Percentiles rank a stretch among this genome's conserved stretches.
Evolutionary conservation across 805 yeast genomes (phyloP).

Genomic region (Ogataea pignaliae): DNA sequence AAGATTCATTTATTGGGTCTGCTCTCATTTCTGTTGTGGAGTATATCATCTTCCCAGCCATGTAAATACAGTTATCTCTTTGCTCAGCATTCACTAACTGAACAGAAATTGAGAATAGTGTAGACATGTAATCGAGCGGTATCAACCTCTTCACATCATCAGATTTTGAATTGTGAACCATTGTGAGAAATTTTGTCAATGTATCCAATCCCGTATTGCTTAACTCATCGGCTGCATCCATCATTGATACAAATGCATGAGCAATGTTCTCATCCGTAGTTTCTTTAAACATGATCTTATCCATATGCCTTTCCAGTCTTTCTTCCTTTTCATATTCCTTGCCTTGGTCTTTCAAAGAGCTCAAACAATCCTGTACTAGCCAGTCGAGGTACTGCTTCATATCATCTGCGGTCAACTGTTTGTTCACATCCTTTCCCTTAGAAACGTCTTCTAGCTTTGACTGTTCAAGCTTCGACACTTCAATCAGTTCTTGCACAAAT

Average conservation of each 20-base stretch:
- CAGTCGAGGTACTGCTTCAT: constrained; percentile 21
- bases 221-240: constrained; percentile 16
- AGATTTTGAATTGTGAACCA: constrained; percentile 17
- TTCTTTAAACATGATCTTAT: constrained; percentile 10
- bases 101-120: constrained; percentile 39
- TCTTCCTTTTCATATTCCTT: constrained; percentile 1
- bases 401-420: constrained; percentile 18
- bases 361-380: constrained; percentile 23
- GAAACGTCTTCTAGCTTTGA: constrained; percentile 8
- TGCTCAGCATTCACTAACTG: constrained; percentile 29
- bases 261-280: constrained; percentile 18
- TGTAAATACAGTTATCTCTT: constrained; percentile 32
- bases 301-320: constrained; percentile 8
- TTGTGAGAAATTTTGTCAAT: constrained; percentile 21
- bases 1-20: constrained; percentile 48
- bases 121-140: constrained; percentile 32
- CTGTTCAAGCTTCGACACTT: constrained; percentile 20
- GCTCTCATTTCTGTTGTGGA: constrained; percentile 36
- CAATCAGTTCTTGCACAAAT: constrained; percentile 25
- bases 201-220: constrained; percentile 18
- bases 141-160: constrained; percentile 16
- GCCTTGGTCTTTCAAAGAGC: constrained; percentile 11
- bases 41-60: constrained; percentile 42
- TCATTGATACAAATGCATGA: constrained; percentile 20
- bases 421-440: constrained; percentile 11